Base-by-base conservation (phyloP, 176 grass and related monocot species). In the Saccharum officinarum region DNA sequence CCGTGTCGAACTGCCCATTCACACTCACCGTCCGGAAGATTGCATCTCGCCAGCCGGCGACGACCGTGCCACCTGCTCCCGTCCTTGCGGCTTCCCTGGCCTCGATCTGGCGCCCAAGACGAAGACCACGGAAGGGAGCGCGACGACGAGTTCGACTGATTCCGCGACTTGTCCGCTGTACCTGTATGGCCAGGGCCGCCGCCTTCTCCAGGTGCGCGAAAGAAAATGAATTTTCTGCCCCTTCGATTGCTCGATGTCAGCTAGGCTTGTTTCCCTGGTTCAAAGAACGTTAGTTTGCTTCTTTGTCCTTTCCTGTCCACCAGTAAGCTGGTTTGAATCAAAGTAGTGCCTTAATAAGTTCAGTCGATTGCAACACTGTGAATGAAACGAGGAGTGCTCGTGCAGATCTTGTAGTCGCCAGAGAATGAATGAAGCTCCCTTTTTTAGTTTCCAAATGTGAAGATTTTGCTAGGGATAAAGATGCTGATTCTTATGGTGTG, bases 401-500 rank as follows among this genome's bases (percentile, higher is more conserved):
- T 71, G 22, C 70, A 73, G 42, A 1, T 47, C 70, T 23, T 47
- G 12, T 47, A 73, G 70, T 47, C 28, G 15, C 42, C 42, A 45
- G 23, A 26, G 70, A 17, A 23, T 73, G 41, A 73, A 47, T 13
- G 13, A 47, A 47, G 25, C 23, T 18, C 7, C 71, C n/a, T 8
- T 41, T 72, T 46, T 73, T 47, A 73, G 42, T 45, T 45, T 45
- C 42, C 10, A 45, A 2, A 12, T 28, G n/a, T 45, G n/a, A 6
- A 46, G 0, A 30, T 73, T 73, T 49, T 15, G 11, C 13, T 47
- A 15, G 45, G 45, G 45, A 47, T 47, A 67, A 16, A 17, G 76
- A 95, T 92, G 86, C 83, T 83, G 34, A 92, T 95, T 78, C 91
- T 89, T 60, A 91, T 92, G 87, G 92, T 94, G 90, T 86, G 92